Base-by-base conservation (phyloP, 345 rosid genomes). In the Balakata baccata region DNA sequence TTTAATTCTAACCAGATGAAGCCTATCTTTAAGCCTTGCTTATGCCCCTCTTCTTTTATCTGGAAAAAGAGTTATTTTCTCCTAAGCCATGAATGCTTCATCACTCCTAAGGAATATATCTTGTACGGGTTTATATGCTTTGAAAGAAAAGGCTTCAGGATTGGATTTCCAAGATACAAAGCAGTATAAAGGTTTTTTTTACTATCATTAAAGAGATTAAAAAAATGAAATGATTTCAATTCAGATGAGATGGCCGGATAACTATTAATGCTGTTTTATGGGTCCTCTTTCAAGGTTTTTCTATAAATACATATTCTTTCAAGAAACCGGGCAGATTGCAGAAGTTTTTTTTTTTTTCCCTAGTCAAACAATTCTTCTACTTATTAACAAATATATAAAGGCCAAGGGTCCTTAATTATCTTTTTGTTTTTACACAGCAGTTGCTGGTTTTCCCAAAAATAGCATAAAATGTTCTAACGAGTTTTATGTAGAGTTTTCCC, bases 21-120 rank as follows among this genome's bases (percentile, higher is more conserved):
- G 22, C 11, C 14, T n/a, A 16, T 64, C 59, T 64, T 63, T 64
- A 56, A 70, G 70, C 45, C 13, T 41, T 58, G 37, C 53, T 23
- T 71, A 46, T 67, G 29, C 29, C 69, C 56, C 6, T 4, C 49
- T 29, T 7, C 25, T 65, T 71, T 74, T 71, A 22, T 43, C 14
- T 3, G 6, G 60, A 70, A 74, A 70, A 18, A 6, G 2, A 11
- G 13, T 9, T n/a, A n/a, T 38, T 11, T n/a, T 54, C 53, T n/a
- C 25, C 20, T 23, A 6, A 12, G 12, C 64, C 29, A 68, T 46
- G 68, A 66, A 66, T 52, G 54, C 38, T 59, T 66, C 66, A 38
- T 53, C 75, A 51, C 41, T 63, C 29, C 4, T 5, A 14, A 22
- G 57, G 64, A 54, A 51, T 18, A 17, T 60, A 11, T 66, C 29